These are phyloP conservation scores for Seminavis robusta DNA, from an alignment of 108 stramenopile genomes.

Conservation along the genomic window DNA sequence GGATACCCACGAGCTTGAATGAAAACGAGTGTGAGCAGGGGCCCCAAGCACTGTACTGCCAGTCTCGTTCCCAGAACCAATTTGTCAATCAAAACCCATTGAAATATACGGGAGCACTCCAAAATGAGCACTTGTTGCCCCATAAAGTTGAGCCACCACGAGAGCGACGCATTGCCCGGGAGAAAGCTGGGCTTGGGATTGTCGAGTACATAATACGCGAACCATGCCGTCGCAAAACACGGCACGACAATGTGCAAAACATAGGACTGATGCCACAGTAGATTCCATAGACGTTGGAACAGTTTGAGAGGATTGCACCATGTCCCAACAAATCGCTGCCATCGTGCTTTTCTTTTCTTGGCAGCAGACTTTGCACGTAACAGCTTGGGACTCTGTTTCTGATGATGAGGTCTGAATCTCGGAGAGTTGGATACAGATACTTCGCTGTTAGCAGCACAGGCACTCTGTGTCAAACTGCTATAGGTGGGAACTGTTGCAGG, in stretches of 20 bases:
- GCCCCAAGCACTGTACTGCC: constrained; percentile 52
- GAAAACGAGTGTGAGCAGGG: constrained; percentile 59
- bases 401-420: neutral
- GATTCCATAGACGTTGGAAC: neutral
- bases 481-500: neutral
- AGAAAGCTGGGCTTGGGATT: constrained; percentile 70
- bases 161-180: constrained; percentile 42
- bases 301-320: neutral
- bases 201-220: constrained; percentile 45
- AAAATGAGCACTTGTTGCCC: constrained; percentile 56
- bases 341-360: too few relatives aligned
- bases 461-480: neutral
- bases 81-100: constrained; percentile 55
- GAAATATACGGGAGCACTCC: constrained; percentile 40
- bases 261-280: neutral
- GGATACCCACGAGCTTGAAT: constrained; percentile 82
- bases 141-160: constrained; percentile 73
- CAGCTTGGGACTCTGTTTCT: neutral
- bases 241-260: constrained; percentile 17
- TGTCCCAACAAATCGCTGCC: too few relatives aligned
- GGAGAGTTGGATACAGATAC: neutral
- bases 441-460: neutral
- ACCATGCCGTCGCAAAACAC: constrained; percentile 16
- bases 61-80: constrained; percentile 29
- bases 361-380: neutral